Percentiles rank a stretch among this genome's conserved stretches.
Conservation (phyloP, 1,139 yeast genomes). For the Suhomyces chickasaworum region DNA sequence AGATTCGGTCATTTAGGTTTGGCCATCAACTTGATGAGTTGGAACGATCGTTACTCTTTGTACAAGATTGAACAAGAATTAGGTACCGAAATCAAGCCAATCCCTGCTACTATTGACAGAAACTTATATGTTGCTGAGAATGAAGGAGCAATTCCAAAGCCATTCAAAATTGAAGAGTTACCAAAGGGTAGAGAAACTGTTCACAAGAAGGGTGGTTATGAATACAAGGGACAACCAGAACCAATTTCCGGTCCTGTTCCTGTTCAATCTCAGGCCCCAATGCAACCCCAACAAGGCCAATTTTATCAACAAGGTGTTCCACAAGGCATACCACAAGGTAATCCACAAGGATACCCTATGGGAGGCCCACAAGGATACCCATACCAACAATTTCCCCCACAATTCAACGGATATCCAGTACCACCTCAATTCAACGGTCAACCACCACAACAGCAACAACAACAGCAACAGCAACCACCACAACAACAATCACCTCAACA, state of each 20-base stretch:
- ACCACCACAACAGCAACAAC: constrained; percentile 17
- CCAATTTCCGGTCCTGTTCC: constrained; percentile 11
- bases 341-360: constrained; percentile 21
- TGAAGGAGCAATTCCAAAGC: constrained; percentile 76
- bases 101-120: constrained; percentile 88
- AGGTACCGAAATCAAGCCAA: constrained; percentile 96
- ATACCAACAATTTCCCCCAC: constrained; percentile 24
- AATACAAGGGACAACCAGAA: constrained; percentile 55
- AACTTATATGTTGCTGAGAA: constrained; percentile 86
- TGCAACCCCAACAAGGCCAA: neutral
- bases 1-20: constrained; percentile 98
- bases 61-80: constrained; percentile 96
- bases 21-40: constrained; percentile 93
- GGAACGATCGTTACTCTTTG: constrained; percentile 93
- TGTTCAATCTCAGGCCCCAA: constrained; percentile 15
- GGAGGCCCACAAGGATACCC: constrained; percentile 24
- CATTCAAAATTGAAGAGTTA: constrained; percentile 73
- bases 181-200: constrained; percentile 54
- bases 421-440: constrained; percentile 23
- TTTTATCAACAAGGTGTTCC: constrained; percentile 14
- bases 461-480: constrained; percentile 16
- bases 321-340: constrained; percentile 13
- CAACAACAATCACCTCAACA: constrained; percentile 16
- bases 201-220: constrained; percentile 41
- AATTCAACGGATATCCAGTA: constrained; percentile 28